Conservation (phyloP, 441 rosid species). For the Macaranga tanarius region DNA sequence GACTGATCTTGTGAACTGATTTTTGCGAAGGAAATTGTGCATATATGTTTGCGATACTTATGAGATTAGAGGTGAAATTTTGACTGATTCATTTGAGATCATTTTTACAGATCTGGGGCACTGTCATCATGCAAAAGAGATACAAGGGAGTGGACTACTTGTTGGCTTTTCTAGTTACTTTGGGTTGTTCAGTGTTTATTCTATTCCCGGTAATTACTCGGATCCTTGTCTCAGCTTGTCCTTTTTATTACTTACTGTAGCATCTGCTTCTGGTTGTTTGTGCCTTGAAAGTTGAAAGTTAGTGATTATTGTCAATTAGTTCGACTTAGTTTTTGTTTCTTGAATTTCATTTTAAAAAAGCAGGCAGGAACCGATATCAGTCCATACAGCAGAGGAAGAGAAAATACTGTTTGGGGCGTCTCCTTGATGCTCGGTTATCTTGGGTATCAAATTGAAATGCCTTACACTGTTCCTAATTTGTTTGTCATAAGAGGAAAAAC, state of each 20-base stretch:
- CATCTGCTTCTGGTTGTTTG: slow-evolving; percentile 10
- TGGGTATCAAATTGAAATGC: slow-evolving; percentile 54
- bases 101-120: slow-evolving; percentile 74
- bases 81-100: not conserved
- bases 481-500: not conserved
- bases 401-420: slow-evolving; percentile 93
- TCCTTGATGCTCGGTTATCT: slow-evolving; percentile 93
- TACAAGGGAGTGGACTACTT: slow-evolving; percentile 77
- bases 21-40: not conserved
- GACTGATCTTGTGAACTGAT: not conserved
- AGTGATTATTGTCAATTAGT: not conserved
- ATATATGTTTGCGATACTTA: not conserved
- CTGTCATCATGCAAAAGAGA: slow-evolving; percentile 87
- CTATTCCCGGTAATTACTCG: slow-evolving; percentile 65
- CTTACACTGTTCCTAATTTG: not conserved
- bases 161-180: slow-evolving; percentile 73
- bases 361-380: slow-evolving; percentile 82
- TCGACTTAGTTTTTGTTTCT: not conserved
- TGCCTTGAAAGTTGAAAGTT: slow-evolving; percentile 12
- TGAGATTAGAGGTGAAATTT: not conserved
- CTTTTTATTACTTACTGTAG: slow-evolving; percentile 14
- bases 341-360: not conserved
- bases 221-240: slow-evolving; percentile 13
- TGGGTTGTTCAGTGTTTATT: slow-evolving; percentile 84
- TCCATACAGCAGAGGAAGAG: slow-evolving; percentile 87